Percentiles rank a stretch among this genome's conserved stretches.
Evolutionary conservation across 257 asterid species (phyloP).

Genomic region (Ilex asprella): DNA sequence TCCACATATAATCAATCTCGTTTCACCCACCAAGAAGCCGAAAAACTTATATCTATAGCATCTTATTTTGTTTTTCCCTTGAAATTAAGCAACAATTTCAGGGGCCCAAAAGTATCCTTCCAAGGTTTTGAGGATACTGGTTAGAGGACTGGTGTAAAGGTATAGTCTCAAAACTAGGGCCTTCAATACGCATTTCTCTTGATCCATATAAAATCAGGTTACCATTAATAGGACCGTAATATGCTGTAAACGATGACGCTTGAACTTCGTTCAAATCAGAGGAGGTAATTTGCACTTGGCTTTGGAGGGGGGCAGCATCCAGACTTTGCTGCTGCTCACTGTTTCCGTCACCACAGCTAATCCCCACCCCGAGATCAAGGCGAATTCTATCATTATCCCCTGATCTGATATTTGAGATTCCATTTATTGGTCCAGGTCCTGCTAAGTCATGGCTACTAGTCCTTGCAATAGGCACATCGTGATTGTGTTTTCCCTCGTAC

Average conservation of each 20-base stretch:
- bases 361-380: conserved; percentile 93
- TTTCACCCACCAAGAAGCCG: conserved; percentile 14
- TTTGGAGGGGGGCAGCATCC: conserved; percentile 25
- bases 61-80: not conserved
- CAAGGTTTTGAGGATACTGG: conserved; percentile 31
- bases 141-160: conserved; percentile 23
- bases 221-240: conserved; percentile 35
- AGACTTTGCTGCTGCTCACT: conserved; percentile 3
- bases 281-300: conserved; percentile 24
- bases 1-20: conserved; percentile 4
- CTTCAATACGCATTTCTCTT: conserved; percentile 9
- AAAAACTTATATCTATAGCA: not conserved
- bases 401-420: conserved; percentile 36
- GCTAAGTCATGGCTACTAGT: conserved; percentile 63
- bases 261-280: conserved; percentile 39
- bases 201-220: conserved; percentile 18
- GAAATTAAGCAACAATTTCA: conserved; percentile 14
- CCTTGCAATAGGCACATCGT: conserved; percentile 72
- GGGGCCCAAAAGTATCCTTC: conserved; percentile 35
- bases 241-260: conserved; percentile 33
- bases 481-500: conserved; percentile 95
- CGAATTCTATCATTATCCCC: conserved; percentile 51
- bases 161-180: conserved; percentile 17
- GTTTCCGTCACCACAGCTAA: conserved; percentile 28
- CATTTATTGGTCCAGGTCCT: conserved; percentile 26